A percentile compares a stretch with the other conserved stretches of the same genome.
Evolutionary conservation across 1,139 yeast species (phyloP).

Genomic region (Suhomyces coccinellae): DNA sequence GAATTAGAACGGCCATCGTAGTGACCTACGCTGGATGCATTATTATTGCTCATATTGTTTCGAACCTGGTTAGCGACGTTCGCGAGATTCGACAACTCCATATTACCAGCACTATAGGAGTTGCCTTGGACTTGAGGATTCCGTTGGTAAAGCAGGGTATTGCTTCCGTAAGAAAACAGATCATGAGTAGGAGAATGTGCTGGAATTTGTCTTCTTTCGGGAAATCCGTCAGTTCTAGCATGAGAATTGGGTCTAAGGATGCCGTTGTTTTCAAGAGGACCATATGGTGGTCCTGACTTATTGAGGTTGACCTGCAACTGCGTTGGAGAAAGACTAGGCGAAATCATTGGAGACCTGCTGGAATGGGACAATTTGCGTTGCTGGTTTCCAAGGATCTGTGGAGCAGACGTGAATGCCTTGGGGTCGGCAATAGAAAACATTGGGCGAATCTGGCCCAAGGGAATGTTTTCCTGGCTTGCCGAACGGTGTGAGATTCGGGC

Average conservation of each 20-base stretch:
- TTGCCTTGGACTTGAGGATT: neutral
- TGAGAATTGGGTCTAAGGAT: neutral
- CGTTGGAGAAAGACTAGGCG: neutral
- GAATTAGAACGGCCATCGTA: neutral
- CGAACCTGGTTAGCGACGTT: neutral
- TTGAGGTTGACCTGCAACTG: neutral
- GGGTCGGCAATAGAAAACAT: neutral
- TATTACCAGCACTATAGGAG: neutral
- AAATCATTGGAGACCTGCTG: neutral
- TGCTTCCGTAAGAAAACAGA: neutral
- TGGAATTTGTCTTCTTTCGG: neutral
- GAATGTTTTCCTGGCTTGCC: slow-evolving; percentile 1
- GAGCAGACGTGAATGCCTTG: neutral
- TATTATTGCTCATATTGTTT: neutral
- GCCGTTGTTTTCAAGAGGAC: neutral
- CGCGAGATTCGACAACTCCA: neutral
- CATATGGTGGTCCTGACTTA: neutral
- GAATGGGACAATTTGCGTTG: neutral
- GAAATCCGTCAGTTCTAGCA: neutral
- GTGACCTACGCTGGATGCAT: neutral
- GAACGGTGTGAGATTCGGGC: neutral
- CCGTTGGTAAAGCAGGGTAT: neutral
- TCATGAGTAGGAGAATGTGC: neutral
- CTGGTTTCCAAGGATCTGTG: neutral
- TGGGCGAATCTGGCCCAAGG: slow-evolving; percentile 2